Conservation (phyloP, 1,284 basidiomycete species). For the Acaromyces ingoldii region DNA sequence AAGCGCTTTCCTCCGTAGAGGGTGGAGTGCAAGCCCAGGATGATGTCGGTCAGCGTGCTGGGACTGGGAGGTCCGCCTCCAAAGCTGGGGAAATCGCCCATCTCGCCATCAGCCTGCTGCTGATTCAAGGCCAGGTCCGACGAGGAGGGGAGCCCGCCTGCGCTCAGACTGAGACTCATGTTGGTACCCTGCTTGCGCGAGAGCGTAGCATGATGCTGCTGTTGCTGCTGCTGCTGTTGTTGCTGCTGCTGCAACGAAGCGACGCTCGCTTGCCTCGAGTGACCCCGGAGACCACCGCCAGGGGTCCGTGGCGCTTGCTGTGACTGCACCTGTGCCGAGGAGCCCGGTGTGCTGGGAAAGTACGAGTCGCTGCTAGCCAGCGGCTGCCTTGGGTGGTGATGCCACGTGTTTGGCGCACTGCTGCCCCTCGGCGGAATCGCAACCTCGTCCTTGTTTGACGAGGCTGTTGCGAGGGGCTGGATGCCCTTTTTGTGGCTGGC, state of each 20-base stretch:
- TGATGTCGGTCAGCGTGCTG: constrained; percentile 49
- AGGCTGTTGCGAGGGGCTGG: too few relatives aligned
- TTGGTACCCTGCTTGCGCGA: constrained; percentile 7
- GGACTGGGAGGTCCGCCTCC: constrained; percentile 42
- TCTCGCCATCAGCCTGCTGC: background rate
- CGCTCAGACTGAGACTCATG: constrained; percentile 19
- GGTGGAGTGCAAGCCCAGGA: constrained; percentile 45
- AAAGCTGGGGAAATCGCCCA: constrained; percentile 8
- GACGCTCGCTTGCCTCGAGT: constrained; percentile 18
- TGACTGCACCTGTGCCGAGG: background rate
- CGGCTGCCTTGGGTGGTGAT: constrained; percentile 33
- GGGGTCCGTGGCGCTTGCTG: constrained; percentile 17
- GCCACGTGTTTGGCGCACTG: constrained; percentile 17
- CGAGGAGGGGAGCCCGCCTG: constrained; percentile 13
- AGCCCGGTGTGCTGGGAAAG: constrained; percentile 17
- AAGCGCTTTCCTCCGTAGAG: constrained; percentile 47
- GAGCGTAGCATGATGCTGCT: background rate
- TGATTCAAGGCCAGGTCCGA: background rate
- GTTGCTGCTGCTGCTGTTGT: constrained; percentile 4
- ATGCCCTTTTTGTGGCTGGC: too few relatives aligned
- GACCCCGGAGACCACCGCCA: constrained; percentile 16
- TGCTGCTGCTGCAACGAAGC: background rate
- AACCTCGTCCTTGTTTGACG: too few relatives aligned
- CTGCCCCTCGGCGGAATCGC: too few relatives aligned
- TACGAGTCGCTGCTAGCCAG: constrained; percentile 28